Conservation (phyloP, 2,329 filamentous ascomycete genomes). For the Pseudogymnoascus sp. region DNA sequence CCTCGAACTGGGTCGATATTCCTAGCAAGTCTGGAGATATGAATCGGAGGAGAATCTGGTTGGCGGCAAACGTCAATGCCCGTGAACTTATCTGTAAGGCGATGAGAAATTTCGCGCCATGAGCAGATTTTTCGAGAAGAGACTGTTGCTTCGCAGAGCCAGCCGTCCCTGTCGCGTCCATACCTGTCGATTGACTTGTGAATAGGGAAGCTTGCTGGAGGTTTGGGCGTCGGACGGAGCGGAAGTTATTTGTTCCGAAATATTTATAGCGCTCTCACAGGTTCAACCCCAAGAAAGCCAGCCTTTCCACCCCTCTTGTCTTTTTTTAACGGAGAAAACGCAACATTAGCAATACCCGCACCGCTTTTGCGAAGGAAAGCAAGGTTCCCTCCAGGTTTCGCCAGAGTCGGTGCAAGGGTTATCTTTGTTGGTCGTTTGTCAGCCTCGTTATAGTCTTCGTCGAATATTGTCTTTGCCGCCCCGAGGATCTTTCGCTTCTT, state of each 20-base stretch:
- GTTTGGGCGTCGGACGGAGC: not conserved
- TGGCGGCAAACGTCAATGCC: conserved; percentile 80
- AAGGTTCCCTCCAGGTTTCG: conserved; percentile 20
- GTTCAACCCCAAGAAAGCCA: conserved; percentile 40
- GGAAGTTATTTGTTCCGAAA: not conserved
- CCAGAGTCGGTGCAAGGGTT: conserved; percentile 25
- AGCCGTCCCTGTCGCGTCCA: conserved; percentile 2
- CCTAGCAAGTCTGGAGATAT: conserved; percentile 80
- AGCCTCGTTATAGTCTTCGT: conserved; percentile 56
- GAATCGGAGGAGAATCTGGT: conserved; percentile 82
- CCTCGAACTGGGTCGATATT: conserved; percentile 80
- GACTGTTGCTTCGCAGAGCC: not conserved
- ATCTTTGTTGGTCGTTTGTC: conserved; percentile 31
- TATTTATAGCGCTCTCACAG: not conserved
- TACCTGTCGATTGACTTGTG: conserved; percentile 3
- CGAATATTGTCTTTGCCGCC: conserved; percentile 58
- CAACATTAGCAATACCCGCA: conserved; percentile 32
- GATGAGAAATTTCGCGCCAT: conserved; percentile 79
- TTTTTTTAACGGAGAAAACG: conserved; percentile 67
- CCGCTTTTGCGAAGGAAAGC: conserved; percentile 16
- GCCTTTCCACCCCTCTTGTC: conserved; percentile 56
- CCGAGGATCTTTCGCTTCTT: conserved; percentile 70
- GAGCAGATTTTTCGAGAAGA: conserved; percentile 23
- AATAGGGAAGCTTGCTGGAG: not conserved
- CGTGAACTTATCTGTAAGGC: conserved; percentile 82